These are phyloP conservation scores for Conticribra guillardii DNA, from an alignment of 108 stramenopile species.

Conservation along the genomic window DNA sequence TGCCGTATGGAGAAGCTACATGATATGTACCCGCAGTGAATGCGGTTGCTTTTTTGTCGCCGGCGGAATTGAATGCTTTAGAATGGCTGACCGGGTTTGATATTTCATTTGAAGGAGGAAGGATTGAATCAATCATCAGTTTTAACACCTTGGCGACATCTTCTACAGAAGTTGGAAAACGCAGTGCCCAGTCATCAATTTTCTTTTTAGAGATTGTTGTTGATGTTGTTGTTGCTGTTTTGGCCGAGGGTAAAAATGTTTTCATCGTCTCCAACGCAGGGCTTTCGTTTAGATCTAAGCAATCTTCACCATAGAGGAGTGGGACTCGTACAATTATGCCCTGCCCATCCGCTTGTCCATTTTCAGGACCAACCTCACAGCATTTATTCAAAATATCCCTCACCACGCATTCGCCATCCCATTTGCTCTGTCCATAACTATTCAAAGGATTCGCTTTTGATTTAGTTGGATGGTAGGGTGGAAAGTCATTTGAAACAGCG, in stretches of 20 bases:
- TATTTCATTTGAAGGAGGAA: too few relatives aligned
- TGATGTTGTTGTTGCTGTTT: neutral
- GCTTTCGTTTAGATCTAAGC: constrained; percentile 31
- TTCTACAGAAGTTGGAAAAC: constrained; percentile 40
- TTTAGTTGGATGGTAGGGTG: constrained; percentile 26
- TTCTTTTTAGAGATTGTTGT: constrained; percentile 10
- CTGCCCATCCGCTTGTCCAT: constrained; percentile 2
- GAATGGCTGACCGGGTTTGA: too few relatives aligned
- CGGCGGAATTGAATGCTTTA: too few relatives aligned
- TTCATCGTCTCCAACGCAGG: constrained; percentile 46
- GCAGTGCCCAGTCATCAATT: constrained; percentile 40
- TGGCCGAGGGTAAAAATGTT: constrained; percentile 16
- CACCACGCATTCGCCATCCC: constrained; percentile 33
- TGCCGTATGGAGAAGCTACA: constrained; percentile 30
- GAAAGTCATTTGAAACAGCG: constrained; percentile 12
- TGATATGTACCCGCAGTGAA: constrained; percentile 29
- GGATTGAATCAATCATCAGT: constrained; percentile 28
- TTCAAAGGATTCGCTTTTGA: constrained; percentile 31
- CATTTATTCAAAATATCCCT: constrained; percentile 32
- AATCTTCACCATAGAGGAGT: constrained; percentile 45
- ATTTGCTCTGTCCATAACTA: constrained; percentile 40
- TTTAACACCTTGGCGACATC: constrained; percentile 29
- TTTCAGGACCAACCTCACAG: neutral
- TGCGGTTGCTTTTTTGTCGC: too few relatives aligned
- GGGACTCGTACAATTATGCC: constrained; percentile 40